phyloP scores from a whole-genome alignment of 495 filamentous ascomycete genomes.

The Hypoxylon fuscum region DNA sequence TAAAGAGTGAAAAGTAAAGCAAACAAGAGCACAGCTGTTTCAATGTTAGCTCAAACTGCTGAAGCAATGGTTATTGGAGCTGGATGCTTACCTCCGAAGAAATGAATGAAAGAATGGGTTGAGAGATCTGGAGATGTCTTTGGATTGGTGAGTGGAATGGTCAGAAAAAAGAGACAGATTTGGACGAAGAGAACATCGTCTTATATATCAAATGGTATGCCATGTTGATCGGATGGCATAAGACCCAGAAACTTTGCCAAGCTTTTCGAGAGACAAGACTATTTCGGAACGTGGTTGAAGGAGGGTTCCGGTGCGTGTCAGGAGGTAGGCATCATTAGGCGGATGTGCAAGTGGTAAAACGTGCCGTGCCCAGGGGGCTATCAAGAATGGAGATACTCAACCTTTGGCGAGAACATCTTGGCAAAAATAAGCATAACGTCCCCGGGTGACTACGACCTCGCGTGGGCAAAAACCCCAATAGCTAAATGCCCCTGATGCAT shows the following conservation, averaged over 20 bases:
- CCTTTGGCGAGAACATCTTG: constrained; percentile 35
- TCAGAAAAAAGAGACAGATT: constrained; percentile 43
- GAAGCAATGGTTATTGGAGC: constrained; percentile 6
- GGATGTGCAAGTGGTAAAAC: constrained; percentile 54
- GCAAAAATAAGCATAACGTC: constrained; percentile 27
- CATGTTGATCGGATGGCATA: constrained; percentile 46
- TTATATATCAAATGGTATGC: constrained; percentile 53
- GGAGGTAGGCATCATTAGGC: constrained; percentile 48
- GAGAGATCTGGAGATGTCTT: constrained; percentile 44
- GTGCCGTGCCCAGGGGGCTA: constrained; percentile 37
- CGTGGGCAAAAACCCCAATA: constrained; percentile 9
- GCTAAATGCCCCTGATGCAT: constrained; percentile 19
- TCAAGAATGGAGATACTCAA: constrained; percentile 31
- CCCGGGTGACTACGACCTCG: constrained; percentile 17
- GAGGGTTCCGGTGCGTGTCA: constrained; percentile 59
- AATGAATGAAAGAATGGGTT: constrained; percentile 56
- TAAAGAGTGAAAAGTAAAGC: constrained; percentile 59
- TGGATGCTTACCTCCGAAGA: constrained; percentile 55
- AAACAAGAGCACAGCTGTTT: constrained; percentile 62
- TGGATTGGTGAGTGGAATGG: constrained; percentile 51
- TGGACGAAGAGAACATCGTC: constrained; percentile 32
- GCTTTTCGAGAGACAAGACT: constrained; percentile 46
- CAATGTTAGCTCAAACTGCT: constrained; percentile 34
- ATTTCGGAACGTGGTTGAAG: constrained; percentile 52
- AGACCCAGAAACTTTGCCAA: constrained; percentile 51